Conservation (phyloP, 208 protist genomes). For the Porcisia deanei region DNA sequence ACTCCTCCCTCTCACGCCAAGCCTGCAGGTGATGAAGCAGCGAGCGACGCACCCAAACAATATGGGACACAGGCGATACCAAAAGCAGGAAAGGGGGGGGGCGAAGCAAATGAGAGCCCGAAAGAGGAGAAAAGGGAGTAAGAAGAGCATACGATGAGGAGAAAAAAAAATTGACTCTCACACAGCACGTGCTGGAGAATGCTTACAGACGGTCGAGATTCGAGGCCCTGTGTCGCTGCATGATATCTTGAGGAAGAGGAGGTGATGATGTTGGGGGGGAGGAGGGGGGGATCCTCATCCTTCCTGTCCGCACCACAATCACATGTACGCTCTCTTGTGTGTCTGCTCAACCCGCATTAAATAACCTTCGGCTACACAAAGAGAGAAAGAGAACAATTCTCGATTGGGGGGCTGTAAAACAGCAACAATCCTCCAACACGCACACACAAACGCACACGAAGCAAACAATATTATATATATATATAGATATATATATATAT, state of each 20-base stretch:
- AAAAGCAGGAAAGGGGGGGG: neutral
- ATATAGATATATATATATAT: neutral
- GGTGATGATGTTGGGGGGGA: neutral
- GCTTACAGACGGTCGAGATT: neutral
- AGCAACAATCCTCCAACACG: slow-evolving; percentile 2
- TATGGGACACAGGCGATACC: neutral
- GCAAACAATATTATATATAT: neutral
- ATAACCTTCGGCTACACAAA: too few relatives aligned
- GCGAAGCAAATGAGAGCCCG: neutral
- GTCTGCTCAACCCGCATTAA: neutral
- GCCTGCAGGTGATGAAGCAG: neutral
- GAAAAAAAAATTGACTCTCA: neutral
- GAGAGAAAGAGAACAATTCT: neutral
- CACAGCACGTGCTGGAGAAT: neutral
- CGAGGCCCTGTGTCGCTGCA: neutral
- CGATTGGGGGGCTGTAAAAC: neutral
- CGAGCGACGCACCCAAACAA: neutral
- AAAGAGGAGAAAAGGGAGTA: neutral
- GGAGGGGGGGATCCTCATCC: neutral
- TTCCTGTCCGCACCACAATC: neutral
- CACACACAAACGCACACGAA: neutral
- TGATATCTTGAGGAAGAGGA: neutral
- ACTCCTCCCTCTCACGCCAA: neutral
- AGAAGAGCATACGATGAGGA: neutral
- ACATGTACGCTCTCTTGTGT: neutral